phyloP scores from a whole-genome alignment of 768 basidiomycete species.

The Xanthoconium stramineum region DNA sequence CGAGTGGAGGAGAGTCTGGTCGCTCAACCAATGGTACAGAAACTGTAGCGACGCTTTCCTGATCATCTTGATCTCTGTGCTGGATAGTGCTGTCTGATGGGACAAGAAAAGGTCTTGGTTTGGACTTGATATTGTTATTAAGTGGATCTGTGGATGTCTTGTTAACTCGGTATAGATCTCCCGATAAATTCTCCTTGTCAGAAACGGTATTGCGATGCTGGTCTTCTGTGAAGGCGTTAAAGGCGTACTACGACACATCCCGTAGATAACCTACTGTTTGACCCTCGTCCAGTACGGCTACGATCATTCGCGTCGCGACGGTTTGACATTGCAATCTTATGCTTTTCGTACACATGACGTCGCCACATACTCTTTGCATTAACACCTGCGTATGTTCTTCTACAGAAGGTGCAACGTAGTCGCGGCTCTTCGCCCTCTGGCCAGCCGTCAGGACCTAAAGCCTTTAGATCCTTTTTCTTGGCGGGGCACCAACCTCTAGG shows the following conservation, averaged over 20 bases:
- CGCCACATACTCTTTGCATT: conserved; percentile 94
- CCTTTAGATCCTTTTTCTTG: conserved; percentile 78
- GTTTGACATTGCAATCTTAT: conserved; percentile 88
- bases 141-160: conserved; percentile 21
- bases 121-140: conserved; percentile 15
- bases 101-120: conserved; percentile 20
- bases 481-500: conserved; percentile 84
- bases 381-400: conserved; percentile 79
- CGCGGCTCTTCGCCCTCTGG: conserved; percentile 79
- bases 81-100: conserved; percentile 12
- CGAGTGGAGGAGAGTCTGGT: conserved; percentile 23
- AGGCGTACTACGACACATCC: conserved; percentile 5
- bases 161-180: conserved; percentile 29
- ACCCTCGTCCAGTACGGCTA: conserved; percentile 54
- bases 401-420: conserved; percentile 79
- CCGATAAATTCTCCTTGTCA: conserved; percentile 33
- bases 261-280: conserved; percentile 52
- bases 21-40: conserved; percentile 26
- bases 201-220: conserved; percentile 48
- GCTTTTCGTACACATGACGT: conserved; percentile 84
- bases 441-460: conserved; percentile 66
- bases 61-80: conserved; percentile 10
- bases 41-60: conserved; percentile 10
- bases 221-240: conserved; percentile 46
- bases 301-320: conserved; percentile 69